Base-by-base conservation (phyloP, 768 basidiomycete species). In the Boletus vermiculosoides region DNA sequence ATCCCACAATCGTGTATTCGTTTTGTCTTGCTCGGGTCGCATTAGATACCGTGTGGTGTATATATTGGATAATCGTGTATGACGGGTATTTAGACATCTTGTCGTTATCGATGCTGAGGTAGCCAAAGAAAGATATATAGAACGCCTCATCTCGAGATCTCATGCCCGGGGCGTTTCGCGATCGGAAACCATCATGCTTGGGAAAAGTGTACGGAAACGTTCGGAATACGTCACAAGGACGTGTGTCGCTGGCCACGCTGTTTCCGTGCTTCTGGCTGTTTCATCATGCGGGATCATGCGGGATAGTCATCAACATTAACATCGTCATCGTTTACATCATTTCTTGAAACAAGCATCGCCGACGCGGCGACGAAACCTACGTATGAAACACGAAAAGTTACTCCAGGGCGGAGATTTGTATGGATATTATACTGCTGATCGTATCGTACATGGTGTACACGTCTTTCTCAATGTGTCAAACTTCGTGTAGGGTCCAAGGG, bases 401-500 rank as follows among this genome's bases (percentile, higher is more conserved):
- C 51, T 40, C 49, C 13, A 23, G 25, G 62, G 36, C 41, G 44
- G 54, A 60, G 52, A 49, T 63, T n/a, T n/a, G 58, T 63, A 63
- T 46, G 42, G 49, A 62, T 47, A 64, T 67, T 68, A 67, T 67
- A 62, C 59, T 56, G 50, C 54, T 59, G 28, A 13, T 56, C 58
- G 58, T 67, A 69, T 69, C 65, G 55, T 68, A 68, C 67, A 70
- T 54, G 55, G 48, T 51, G 56, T 70, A 70, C 67, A 68, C 40
- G 28, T 57, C 54, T 62, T 52, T 62, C 55, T 54, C 28, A n/a
- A 31, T 63, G 40, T 44, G 45, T 49, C 49, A 54, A 63, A 46
- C 60, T 42, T 55, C 36, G 48, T 53, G 52, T 47, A 51, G 6
- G 23, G 56, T 59, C 56, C 61, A 60, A 54, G 54, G 52, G 55